A percentile compares a stretch with the other conserved stretches of the same genome.
phyloP scores from a whole-genome alignment of 1,139 yeast genomes.

The Kluyveromyces marxianus region DNA sequence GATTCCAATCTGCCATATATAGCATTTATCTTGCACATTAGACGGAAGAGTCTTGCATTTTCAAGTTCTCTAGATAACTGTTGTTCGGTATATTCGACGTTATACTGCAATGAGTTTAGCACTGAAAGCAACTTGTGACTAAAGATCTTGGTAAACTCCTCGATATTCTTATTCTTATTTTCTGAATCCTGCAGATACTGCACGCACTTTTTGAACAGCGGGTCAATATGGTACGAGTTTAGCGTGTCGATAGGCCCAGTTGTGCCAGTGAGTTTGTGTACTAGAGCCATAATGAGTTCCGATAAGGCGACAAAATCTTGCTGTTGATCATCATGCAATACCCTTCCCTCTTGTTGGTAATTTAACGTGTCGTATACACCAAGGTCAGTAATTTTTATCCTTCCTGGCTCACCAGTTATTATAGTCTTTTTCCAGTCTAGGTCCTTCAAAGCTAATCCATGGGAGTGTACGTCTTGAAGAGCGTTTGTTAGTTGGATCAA shows the following conservation, averaged over 20 bases:
- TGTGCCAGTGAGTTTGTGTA: conserved; percentile 37
- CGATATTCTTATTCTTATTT: conserved; percentile 26
- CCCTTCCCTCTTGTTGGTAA: conserved; percentile 27
- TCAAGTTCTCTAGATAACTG: conserved; percentile 71
- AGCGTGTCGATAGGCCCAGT: conserved; percentile 21
- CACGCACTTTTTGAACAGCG: conserved; percentile 31
- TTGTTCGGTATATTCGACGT: conserved; percentile 59
- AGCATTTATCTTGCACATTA: conserved; percentile 73
- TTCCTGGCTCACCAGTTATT: conserved; percentile 56
- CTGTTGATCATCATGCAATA: conserved; percentile 35
- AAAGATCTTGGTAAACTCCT: conserved; percentile 19
- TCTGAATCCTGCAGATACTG: conserved; percentile 30
- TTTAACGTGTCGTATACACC: conserved; percentile 66
- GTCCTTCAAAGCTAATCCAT: conserved; percentile 55
- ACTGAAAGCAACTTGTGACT: conserved; percentile 33
- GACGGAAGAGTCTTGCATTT: conserved; percentile 78
- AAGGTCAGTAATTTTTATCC: conserved; percentile 63
- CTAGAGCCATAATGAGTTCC: conserved; percentile 47
- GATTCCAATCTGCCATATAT: conserved; percentile 70
- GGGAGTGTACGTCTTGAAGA: conserved; percentile 51
- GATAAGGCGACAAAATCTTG: conserved; percentile 56
- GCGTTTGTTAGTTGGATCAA: conserved; percentile 69
- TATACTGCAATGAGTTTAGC: conserved; percentile 49
- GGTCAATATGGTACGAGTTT: conserved; percentile 22
- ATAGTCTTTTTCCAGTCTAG: conserved; percentile 61